These are phyloP conservation scores for Tricholomella constricta DNA, from an alignment of 768 basidiomycete species.

Conservation along the genomic window DNA sequence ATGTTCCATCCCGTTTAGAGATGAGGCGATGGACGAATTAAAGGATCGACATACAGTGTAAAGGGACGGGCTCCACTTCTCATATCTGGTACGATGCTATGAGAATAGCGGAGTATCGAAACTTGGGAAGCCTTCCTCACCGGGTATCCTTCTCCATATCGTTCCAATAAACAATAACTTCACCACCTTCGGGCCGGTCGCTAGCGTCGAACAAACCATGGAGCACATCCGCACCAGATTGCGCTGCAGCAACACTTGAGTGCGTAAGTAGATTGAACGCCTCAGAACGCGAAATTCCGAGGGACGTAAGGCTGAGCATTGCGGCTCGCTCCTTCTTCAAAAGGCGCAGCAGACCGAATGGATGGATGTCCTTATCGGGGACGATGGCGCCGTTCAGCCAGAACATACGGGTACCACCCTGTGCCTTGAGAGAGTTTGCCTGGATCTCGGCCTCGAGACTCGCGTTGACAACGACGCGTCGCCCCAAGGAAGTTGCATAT, in stretches of 20 bases:
- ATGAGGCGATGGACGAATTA: background rate
- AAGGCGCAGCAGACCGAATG: conserved; percentile 70
- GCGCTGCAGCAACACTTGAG: conserved; percentile 51
- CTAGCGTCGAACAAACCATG: conserved; percentile 91
- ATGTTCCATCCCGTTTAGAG: conserved; percentile 3
- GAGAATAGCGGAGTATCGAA: no score
- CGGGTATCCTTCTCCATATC: conserved; percentile 82
- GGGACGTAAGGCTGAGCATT: conserved; percentile 56
- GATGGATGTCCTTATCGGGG: conserved; percentile 63
- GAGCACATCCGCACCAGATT: conserved; percentile 48
- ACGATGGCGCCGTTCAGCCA: conserved; percentile 84
- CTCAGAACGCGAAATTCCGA: conserved; percentile 65
- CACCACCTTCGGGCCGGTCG: conserved; percentile 79
- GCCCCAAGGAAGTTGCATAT: conserved; percentile 74
- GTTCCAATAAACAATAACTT: conserved; percentile 84
- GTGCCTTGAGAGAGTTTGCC: conserved; percentile 54
- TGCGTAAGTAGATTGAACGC: conserved; percentile 78
- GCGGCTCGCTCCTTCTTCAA: conserved; percentile 71
- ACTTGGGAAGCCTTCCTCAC: conserved; percentile 38
- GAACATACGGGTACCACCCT: conserved; percentile 55
- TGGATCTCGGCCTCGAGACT: conserved; percentile 57
- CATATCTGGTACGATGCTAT: conserved; percentile 54
- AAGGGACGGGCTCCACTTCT: conserved; percentile 52
- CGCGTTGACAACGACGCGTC: conserved; percentile 59
- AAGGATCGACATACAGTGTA: conserved; percentile 40